Percentiles rank a stretch among this genome's conserved stretches.
Conservation (phyloP, 2,329 filamentous ascomycete species). For the Cordyceps cicadae region DNA sequence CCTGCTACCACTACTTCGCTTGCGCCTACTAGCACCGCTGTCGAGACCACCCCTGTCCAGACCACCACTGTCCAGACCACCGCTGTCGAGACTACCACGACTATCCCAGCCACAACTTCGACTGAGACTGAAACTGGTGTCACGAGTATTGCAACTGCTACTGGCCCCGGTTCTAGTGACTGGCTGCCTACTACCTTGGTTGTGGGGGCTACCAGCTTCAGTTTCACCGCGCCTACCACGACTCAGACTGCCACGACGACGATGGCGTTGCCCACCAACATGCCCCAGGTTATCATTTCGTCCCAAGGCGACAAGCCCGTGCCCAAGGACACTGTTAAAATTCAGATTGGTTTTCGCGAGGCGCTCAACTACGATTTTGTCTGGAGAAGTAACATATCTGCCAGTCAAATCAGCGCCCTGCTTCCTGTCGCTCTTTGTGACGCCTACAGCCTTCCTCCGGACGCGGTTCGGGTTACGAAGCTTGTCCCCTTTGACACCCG, state of each 20-base stretch:
- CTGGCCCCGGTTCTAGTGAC: constrained; percentile 34
- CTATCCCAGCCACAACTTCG: background rate
- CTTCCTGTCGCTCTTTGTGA: constrained; percentile 64
- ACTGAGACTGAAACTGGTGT: constrained; percentile 16
- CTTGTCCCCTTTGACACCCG: constrained; percentile 72
- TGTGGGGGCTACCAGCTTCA: constrained; percentile 38
- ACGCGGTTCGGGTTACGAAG: constrained; percentile 57
- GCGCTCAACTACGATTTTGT: constrained; percentile 81
- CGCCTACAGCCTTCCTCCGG: constrained; percentile 46
- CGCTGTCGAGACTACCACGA: constrained; percentile 8
- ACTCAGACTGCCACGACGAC: constrained; percentile 29
- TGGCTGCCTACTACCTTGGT: constrained; percentile 56
- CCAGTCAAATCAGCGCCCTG: constrained; percentile 75
- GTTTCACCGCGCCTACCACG: constrained; percentile 23
- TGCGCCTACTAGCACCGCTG: background rate
- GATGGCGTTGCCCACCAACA: constrained; percentile 52
- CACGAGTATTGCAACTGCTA: constrained; percentile 36
- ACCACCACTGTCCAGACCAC: background rate
- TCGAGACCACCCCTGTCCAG: no score
- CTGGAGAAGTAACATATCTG: constrained; percentile 59
- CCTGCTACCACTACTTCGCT: background rate
- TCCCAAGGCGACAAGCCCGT: constrained; percentile 42
- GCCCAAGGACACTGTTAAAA: constrained; percentile 58
- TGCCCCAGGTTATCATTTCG: constrained; percentile 71
- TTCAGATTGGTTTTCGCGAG: constrained; percentile 79